Base-by-base conservation (phyloP, 176 grass and related monocot genomes). In the Themeda triandra region DNA sequence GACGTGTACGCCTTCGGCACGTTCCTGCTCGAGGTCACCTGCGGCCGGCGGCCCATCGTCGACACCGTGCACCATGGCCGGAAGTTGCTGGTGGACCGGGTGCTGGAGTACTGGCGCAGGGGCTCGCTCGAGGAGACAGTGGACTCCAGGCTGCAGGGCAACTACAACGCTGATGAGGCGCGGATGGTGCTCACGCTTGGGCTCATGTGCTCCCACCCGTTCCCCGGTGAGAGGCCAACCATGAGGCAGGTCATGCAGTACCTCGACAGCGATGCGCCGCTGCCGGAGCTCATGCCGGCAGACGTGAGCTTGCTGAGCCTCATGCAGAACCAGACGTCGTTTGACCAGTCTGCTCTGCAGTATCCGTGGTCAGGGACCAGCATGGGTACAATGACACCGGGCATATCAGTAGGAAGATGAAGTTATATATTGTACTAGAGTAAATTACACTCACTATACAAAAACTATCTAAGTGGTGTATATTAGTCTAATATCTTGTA, bases 11-110 rank as follows among this genome's bases (percentile, higher is more conserved):
- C 83, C 19, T 85, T 85, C 5, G 74, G 74, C 1, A 33, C 56
- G 2, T 85, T 85, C 49, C 64, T 85, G 11, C 83, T 85, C 9
- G 83, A 85, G 64, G 74, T 85, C 25, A 60, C 83, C 17, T 73
- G 71, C 28, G 71, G 71, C 28, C 25, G 71, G 0, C 45, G 71
- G 4, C 71, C 71, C 2, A 13, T 64, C 27, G 27, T 28, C 27
- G 27, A 29, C 62, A 29, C 27, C 27, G 62, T 28, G 60, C 60
- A 1, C 59, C 10, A 29, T 5, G 60, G 60, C 60, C 60, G 60
- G 4, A 63, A 63, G 60, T 1, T 73, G 41, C 25, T 73, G 71
- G 71, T 73, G 14, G 71, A 73, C 27, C 44, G 71, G 71, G 71
- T 73, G 41, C 71, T 73, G 0, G 25, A 73, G 24, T 31, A 59